phyloP scores from a whole-genome alignment of 306 rosid genomes.

The Hippophae tibetana region DNA sequence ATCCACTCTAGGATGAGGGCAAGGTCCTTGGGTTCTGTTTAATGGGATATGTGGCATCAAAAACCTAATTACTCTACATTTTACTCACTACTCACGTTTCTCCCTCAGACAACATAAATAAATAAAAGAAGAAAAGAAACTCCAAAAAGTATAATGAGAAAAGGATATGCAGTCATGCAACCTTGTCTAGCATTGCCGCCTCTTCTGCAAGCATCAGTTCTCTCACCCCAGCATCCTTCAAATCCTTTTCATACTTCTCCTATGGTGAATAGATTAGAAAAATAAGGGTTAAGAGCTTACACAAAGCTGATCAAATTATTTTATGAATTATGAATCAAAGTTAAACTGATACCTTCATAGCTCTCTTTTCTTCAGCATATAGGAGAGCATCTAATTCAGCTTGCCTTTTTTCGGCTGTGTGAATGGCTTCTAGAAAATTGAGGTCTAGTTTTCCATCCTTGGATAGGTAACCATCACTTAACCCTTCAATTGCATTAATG shows the following conservation, averaged over 20 bases:
- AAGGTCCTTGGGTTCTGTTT: too few relatives aligned
- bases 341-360: constrained; percentile 45
- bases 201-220: constrained; percentile 93
- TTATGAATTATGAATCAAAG: constrained; percentile 7
- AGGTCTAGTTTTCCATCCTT: constrained; percentile 75
- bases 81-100: too few relatives aligned
- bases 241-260: constrained; percentile 72
- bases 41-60: too few relatives aligned
- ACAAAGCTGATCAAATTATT: constrained; percentile 4
- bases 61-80: too few relatives aligned
- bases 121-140: too few relatives aligned
- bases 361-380: constrained; percentile 65
- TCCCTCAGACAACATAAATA: too few relatives aligned
- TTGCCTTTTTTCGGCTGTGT: constrained; percentile 78
- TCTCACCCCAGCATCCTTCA: constrained; percentile 84
- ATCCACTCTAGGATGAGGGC: too few relatives aligned
- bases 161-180: constrained; percentile 16
- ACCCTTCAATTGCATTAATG: constrained; percentile 38
- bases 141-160: neutral
- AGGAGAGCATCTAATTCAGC: constrained; percentile 65
- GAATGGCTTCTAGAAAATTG: constrained; percentile 84
- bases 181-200: constrained; percentile 85
- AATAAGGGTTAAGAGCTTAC: constrained; percentile 16
- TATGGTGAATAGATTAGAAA: constrained; percentile 15
- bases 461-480: constrained; percentile 50